These are phyloP conservation scores for Vitis cinerea DNA, from an alignment of 164 flowering plant genomes.

Conservation along the genomic window DNA sequence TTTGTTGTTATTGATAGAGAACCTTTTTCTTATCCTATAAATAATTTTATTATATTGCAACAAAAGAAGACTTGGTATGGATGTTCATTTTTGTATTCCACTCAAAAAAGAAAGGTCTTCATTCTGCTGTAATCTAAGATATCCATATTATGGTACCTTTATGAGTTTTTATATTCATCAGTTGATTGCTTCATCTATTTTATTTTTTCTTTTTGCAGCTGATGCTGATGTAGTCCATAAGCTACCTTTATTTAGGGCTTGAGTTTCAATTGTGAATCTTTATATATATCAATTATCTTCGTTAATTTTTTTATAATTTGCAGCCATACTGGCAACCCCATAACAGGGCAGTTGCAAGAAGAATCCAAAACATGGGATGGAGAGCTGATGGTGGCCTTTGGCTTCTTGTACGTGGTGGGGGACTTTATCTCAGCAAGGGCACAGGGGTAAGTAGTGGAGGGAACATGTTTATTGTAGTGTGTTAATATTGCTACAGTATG, in stretches of 20 bases:
- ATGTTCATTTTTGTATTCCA: no score
- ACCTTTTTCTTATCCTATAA: background rate
- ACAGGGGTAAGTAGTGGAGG: conserved; percentile 60
- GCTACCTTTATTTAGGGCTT: background rate
- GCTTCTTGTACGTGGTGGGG: conserved; percentile 99
- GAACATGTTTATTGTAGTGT: background rate
- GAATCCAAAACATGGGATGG: conserved; percentile 99
- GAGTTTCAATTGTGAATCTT: background rate
- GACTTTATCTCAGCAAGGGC: conserved; percentile 96
- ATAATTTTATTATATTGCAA: no score
- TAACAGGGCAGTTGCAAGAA: conserved; percentile 87
- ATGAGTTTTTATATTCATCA: no score
- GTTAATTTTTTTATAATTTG: conserved; percentile 1
- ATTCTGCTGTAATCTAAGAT: no score
- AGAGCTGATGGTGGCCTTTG: conserved; percentile 99
- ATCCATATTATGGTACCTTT: no score
- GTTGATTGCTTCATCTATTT: background rate
- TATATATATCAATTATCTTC: background rate
- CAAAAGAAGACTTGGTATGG: no score
- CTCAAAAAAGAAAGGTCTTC: no score
- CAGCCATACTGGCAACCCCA: conserved; percentile 99
- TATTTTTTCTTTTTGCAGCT: background rate
- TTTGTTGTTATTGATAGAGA: background rate
- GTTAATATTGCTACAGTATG: background rate
- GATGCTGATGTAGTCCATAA: background rate